phyloP scores from a whole-genome alignment of 2,329 filamentous ascomycete genomes.

The Monosporascus sp. region DNA sequence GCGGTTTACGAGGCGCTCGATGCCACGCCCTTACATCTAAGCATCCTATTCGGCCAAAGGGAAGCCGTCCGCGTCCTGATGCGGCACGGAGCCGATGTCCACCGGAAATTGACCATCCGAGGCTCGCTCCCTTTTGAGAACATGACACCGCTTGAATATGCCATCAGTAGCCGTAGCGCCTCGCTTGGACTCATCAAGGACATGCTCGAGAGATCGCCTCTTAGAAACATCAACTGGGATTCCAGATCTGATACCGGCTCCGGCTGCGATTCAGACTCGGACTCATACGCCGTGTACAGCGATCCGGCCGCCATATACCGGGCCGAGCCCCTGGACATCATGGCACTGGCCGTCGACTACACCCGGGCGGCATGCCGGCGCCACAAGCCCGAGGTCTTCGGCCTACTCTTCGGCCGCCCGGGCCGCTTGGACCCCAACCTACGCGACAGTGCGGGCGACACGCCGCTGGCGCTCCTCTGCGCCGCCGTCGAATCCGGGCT shows the following conservation, averaged over 20 bases:
- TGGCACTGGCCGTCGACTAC: constrained; percentile 2
- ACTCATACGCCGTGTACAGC: background rate
- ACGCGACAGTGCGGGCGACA: constrained; percentile 11
- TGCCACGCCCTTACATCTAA: background rate
- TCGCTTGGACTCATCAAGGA: background rate
- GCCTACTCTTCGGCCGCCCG: constrained; percentile 1
- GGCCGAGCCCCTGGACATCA: background rate
- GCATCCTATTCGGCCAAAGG: background rate
- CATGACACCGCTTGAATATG: constrained; percentile 14
- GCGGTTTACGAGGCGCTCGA: background rate
- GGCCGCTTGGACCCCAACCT: constrained; percentile 2
- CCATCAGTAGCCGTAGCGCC: constrained; percentile 7
- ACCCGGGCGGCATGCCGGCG: constrained; percentile 11
- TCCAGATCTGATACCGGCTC: background rate
- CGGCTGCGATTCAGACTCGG: background rate
- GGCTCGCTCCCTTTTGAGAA: constrained; percentile 3
- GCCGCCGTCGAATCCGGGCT: constrained; percentile 6
- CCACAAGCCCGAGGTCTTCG: constrained; percentile 6
- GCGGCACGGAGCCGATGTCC: constrained; percentile 3
- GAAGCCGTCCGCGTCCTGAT: background rate
- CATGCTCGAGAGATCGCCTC: constrained; percentile 1
- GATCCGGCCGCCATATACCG: background rate
- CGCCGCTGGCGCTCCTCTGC: constrained; percentile 14
- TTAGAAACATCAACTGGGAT: background rate
- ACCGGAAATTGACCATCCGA: constrained; percentile 3